A percentile compares a stretch with the other conserved stretches of the same genome.
Conservation (phyloP, 176 grass and related monocot species). For the Juncus effusus region DNA sequence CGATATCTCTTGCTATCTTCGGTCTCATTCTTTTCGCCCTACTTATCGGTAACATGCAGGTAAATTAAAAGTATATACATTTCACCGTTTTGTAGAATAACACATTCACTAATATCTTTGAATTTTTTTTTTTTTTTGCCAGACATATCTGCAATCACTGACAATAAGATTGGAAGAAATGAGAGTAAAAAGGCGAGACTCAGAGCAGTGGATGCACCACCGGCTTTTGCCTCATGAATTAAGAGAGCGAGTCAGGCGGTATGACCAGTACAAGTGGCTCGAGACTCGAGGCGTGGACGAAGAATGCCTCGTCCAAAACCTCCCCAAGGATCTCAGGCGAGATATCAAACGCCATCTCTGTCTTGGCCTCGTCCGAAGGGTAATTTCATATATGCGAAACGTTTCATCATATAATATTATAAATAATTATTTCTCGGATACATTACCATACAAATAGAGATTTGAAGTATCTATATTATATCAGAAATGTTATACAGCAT, state of each 20-base stretch:
- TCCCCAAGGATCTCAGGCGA: conserved; percentile 56
- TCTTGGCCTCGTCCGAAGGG: conserved; percentile 51
- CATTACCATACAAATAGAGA: too few relatives aligned
- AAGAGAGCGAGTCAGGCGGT: conserved; percentile 47
- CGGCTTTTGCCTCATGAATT: conserved; percentile 52
- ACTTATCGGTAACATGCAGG: conserved; percentile 96
- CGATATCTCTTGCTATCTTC: too few relatives aligned
- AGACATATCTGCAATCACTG: conserved; percentile 78
- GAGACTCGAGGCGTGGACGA: conserved; percentile 71
- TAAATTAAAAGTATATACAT: conserved; percentile 7
- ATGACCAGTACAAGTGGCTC: conserved; percentile 76
- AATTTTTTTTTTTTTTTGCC: not conserved
- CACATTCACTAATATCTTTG: not conserved
- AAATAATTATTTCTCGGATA: too few relatives aligned
- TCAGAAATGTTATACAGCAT: too few relatives aligned
- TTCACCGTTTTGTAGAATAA: not conserved
- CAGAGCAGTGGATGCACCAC: conserved; percentile 77
- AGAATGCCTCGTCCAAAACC: conserved; percentile 37
- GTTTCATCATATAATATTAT: too few relatives aligned
- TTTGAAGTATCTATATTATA: not conserved
- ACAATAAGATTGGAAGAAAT: conserved; percentile 58
- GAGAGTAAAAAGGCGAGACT: conserved; percentile 51
- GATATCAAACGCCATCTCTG: conserved; percentile 79
- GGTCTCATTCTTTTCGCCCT: conserved; percentile 94
- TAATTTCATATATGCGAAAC: not conserved